Percentiles rank a stretch among this genome's conserved stretches.
Conservation (phyloP, 257 asterid species). For the Solanum clarkiae region DNA sequence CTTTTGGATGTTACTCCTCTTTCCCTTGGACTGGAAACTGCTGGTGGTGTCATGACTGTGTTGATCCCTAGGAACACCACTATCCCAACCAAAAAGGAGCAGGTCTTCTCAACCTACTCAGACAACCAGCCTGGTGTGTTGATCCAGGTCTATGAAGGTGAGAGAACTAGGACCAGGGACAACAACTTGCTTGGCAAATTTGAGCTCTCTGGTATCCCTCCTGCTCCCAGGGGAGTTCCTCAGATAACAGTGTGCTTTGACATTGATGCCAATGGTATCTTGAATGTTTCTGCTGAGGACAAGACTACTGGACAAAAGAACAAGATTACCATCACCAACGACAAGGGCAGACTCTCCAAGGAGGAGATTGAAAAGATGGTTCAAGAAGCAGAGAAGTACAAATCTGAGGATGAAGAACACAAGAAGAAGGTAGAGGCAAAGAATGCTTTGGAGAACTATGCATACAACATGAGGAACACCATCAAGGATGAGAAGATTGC, state of each 20-base stretch:
- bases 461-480: slow-evolving; percentile 91
- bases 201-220: slow-evolving; percentile 81
- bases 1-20: slow-evolving; percentile 79
- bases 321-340: slow-evolving; percentile 79
- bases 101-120: slow-evolving; percentile 68
- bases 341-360: slow-evolving; percentile 75
- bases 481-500: slow-evolving; percentile 73
- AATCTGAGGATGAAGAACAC: slow-evolving; percentile 79
- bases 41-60: slow-evolving; percentile 82
- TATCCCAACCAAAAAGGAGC: slow-evolving; percentile 76
- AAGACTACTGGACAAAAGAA: slow-evolving; percentile 88
- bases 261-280: slow-evolving; percentile 70
- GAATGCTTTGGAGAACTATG: slow-evolving; percentile 68
- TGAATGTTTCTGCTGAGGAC: slow-evolving; percentile 81
- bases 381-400: slow-evolving; percentile 76
- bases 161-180: slow-evolving; percentile 63
- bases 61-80: slow-evolving; percentile 73
- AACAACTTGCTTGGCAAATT: slow-evolving; percentile 69
- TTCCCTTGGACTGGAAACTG: slow-evolving; percentile 69
- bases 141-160: slow-evolving; percentile 82
- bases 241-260: slow-evolving; percentile 81
- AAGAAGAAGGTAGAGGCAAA: slow-evolving; percentile 80
- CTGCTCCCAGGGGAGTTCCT: slow-evolving; percentile 81
- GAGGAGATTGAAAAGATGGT: slow-evolving; percentile 85
- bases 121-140: slow-evolving; percentile 83